phyloP scores from a whole-genome alignment of 495 filamentous ascomycete species.

The Penicillium verhagenii region DNA sequence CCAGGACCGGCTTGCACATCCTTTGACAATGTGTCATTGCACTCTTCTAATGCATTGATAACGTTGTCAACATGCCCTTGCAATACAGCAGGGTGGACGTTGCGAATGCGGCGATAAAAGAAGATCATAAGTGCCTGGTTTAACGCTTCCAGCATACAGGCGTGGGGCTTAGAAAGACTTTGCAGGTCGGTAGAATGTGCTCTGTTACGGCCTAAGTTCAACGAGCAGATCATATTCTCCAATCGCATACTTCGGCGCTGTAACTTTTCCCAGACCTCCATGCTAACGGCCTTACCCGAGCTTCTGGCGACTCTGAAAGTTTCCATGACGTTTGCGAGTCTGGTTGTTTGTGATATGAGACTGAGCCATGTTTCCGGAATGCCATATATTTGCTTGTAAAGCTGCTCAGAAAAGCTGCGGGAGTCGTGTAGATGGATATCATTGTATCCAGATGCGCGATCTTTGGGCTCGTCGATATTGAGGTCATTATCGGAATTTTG shows the following conservation, averaged over 20 bases:
- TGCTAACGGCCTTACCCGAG: slow-evolving; percentile 7
- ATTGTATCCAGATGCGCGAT: slow-evolving; percentile 21
- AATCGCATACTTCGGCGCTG: slow-evolving; percentile 30
- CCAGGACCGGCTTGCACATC: slow-evolving; percentile 23
- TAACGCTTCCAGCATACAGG: slow-evolving; percentile 28
- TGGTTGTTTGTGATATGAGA: slow-evolving; percentile 34
- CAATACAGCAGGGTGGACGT: slow-evolving; percentile 30
- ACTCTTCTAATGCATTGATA: slow-evolving; percentile 24
- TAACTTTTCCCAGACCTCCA: slow-evolving; percentile 30
- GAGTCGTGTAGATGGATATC: slow-evolving; percentile 39
- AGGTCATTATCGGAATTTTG: slow-evolving; percentile 33
- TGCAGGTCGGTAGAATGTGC: slow-evolving; percentile 9
- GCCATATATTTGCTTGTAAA: slow-evolving; percentile 36
- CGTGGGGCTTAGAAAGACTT: slow-evolving; percentile 16
- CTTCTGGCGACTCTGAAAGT: slow-evolving; percentile 22
- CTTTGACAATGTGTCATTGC: slow-evolving; percentile 18
- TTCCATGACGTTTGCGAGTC: slow-evolving; percentile 35
- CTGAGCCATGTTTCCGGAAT: slow-evolving; percentile 40
- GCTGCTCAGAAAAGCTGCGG: slow-evolving; percentile 27
- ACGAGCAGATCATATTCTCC: slow-evolving; percentile 37
- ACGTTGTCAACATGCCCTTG: slow-evolving; percentile 35
- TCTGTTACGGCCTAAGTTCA: slow-evolving; percentile 17
- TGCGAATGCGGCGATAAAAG: slow-evolving; percentile 33
- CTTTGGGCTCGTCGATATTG: slow-evolving; percentile 37
- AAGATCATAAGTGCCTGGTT: slow-evolving; percentile 34